Base-by-base conservation (phyloP, 768 basidiomycete genomes). In the Cystobasidium onofrii region DNA sequence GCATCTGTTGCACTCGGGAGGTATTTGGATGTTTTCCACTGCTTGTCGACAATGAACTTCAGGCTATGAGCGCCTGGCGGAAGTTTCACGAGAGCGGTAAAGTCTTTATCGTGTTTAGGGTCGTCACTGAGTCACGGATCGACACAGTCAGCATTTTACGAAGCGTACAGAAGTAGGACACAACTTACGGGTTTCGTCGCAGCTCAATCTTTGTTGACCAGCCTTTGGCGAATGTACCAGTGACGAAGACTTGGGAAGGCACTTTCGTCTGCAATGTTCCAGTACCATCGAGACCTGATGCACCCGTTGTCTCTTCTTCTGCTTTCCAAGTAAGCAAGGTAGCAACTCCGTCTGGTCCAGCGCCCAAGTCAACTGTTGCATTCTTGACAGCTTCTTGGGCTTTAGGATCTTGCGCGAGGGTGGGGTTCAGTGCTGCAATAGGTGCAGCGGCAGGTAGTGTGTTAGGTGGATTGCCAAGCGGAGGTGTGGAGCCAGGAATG, bases 21-120 rank as follows among this genome's bases (percentile, higher is more conserved):
- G 73, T 82, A 79, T 77, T 82, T 82, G 15, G 83, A 83, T 66
- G 83, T 86, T 75, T 89, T 86, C 88, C 89, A 92, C 57, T 87
- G 86, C 60, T 89, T 90, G 80, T 98, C 95, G 74, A 98, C 90
- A 76, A 97, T 86, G 84, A 96, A 98, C 73, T 93, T 91, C 80
- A 97, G 85, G 76, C 93, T 90, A 79, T 97, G 92, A 0, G 92
- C 92, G 18, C 95, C 95, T 0, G 92, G 92, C 12, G 87, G 86
- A 0, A 98, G 86, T 0, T 76, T 77, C 73, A 79, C 77, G 43
- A 79, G 73, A 1, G 77, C 78, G 13, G 79, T 75, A 73, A 79
- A 79, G 64, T 79, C 78, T n/a, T 71, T 71, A 25, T 34, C 44
- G 70, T 64, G 52, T 29, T 55, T 55, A 10, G 34, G 60, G 12